A percentile compares a stretch with the other conserved stretches of the same genome.
Evolutionary conservation across 2,329 filamentous ascomycete species (phyloP).

Genomic region (Penicillium sp.): DNA sequence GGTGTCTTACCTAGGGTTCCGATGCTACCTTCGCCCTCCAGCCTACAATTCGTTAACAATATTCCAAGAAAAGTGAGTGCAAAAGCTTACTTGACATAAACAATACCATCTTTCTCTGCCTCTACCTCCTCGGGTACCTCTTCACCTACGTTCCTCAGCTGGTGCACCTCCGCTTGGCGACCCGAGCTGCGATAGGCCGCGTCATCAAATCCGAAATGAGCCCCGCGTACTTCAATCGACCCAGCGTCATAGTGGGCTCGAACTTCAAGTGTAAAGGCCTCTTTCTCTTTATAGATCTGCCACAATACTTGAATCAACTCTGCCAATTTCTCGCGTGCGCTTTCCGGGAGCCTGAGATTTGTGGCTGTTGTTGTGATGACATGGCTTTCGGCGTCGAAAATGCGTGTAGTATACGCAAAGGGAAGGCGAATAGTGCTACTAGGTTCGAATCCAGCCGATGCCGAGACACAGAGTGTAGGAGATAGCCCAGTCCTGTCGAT

Average conservation of each 20-base stretch:
- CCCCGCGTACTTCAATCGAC: slow-evolving; percentile 57
- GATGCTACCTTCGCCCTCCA: slow-evolving; percentile 64
- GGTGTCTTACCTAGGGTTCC: slow-evolving; percentile 66
- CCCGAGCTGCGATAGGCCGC: slow-evolving; percentile 67
- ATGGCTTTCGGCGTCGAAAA: slow-evolving; percentile 48
- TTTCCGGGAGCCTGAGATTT: slow-evolving; percentile 59
- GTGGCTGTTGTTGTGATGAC: slow-evolving; percentile 46
- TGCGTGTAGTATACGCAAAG: slow-evolving; percentile 62
- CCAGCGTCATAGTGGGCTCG: slow-evolving; percentile 49
- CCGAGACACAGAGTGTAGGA: slow-evolving; percentile 68
- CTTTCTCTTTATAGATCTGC: slow-evolving; percentile 65
- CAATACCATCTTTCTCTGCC: slow-evolving; percentile 73
- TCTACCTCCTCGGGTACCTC: slow-evolving; percentile 64
- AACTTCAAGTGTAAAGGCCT: slow-evolving; percentile 66
- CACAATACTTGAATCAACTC: slow-evolving; percentile 60
- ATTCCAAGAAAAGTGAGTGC: no score
- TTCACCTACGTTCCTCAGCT: slow-evolving; percentile 56
- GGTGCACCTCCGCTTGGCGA: slow-evolving; percentile 66
- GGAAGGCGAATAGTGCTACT: slow-evolving; percentile 60
- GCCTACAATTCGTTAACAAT: slow-evolving; percentile 30
- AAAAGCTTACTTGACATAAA: slow-evolving; percentile 68
- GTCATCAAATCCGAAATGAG: slow-evolving; percentile 71
- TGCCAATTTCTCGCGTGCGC: slow-evolving; percentile 52
- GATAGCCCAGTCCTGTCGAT: slow-evolving; percentile 66
- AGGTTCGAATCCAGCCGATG: slow-evolving; percentile 52